A percentile compares a stretch with the other conserved stretches of the same genome.
Conservation (phyloP, 495 filamentous ascomycete species). For the Poronia punctata region DNA sequence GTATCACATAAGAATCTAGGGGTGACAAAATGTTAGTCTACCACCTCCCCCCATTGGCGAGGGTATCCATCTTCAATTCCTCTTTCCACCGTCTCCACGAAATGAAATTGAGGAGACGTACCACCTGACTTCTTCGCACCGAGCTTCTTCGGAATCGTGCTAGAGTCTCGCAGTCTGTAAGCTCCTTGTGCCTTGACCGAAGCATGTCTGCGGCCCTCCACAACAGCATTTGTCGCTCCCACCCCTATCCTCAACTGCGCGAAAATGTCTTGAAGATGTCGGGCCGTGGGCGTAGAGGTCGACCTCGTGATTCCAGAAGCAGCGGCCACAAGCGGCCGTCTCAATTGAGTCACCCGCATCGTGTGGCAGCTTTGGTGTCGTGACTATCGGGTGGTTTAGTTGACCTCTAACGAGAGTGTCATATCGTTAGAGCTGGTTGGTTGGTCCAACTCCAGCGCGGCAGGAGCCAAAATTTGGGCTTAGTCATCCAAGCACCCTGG, state of each 20-base stretch:
- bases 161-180: constrained; percentile 71
- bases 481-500: constrained; percentile 26
- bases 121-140: constrained; percentile 89
- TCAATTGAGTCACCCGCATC: constrained; percentile 50
- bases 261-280: constrained; percentile 28
- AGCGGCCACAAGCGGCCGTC: constrained; percentile 43
- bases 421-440: neutral
- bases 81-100: neutral
- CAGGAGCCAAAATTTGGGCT: constrained; percentile 34
- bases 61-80: neutral
- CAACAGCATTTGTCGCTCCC: constrained; percentile 30
- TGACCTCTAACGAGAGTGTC: too few relatives aligned
- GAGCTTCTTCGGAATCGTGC: constrained; percentile 86
- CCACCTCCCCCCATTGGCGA: too few relatives aligned
- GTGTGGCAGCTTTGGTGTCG: constrained; percentile 5
- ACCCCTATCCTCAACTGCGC: constrained; percentile 29
- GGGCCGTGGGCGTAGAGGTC: constrained; percentile 16
- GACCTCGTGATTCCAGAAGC: constrained; percentile 30
- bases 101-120: constrained; percentile 27
- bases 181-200: constrained; percentile 81
- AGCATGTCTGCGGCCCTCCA: constrained; percentile 58
- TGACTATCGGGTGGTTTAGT: too few relatives aligned
- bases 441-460: constrained; percentile 6
- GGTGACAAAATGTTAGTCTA: constrained; percentile 6
- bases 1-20: constrained; percentile 77